Evolutionary conservation across 2,329 filamentous ascomycete genomes (phyloP), one percentile per base, ranked within the genome.

Genomic region (Trichophyton schoenleinii): DNA sequence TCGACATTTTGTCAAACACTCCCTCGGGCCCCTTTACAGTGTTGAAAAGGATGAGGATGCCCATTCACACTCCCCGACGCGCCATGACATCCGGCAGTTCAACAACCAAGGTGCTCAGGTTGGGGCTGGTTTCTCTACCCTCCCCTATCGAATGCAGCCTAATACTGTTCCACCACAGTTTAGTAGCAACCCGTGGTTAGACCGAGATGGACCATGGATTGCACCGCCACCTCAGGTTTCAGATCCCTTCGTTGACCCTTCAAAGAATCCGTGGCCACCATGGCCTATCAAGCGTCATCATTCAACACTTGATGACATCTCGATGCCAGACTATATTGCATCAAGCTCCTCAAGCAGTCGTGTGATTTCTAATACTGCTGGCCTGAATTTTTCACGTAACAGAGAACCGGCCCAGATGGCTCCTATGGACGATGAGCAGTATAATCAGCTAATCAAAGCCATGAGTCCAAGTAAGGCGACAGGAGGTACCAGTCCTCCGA

Each of bases 1-100:
- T 69, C 60, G 75, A 72, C 49, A 77, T n/a, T 46, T 62, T 15
- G 69, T 72, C 63, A 72, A 71, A 62, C 73, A 72, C 58, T 67
- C 68, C 52, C 62, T 70, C 34, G 67, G 65, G 31, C 63, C 62
- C 13, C 63, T 64, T 28, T 64, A 68, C 44, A 62, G 61, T 73
- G 70, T 72, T 69, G 8, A 72, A 1, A 78, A 79, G 49, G 73
- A 74, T 2, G 71, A 78, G 1, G 81, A 85, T n/a, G 77, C 78
- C 5, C 85, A 88, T 68, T 75, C 81, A 1, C 85, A 88, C 67
- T 87, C 86, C 0, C 85, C 85, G 20, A 78, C 79, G 22, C 74
- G 74, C 60, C 66, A 70, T 60, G 68, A 70, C 15, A 60, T 57
- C 59, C 68, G 66, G 58, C 62, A 60, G 25, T 59, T 61, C 53